Evolutionary conservation across 345 rosid species (phyloP), one percentile per base, ranked within the genome.

Genomic region (Ricinus communis): DNA sequence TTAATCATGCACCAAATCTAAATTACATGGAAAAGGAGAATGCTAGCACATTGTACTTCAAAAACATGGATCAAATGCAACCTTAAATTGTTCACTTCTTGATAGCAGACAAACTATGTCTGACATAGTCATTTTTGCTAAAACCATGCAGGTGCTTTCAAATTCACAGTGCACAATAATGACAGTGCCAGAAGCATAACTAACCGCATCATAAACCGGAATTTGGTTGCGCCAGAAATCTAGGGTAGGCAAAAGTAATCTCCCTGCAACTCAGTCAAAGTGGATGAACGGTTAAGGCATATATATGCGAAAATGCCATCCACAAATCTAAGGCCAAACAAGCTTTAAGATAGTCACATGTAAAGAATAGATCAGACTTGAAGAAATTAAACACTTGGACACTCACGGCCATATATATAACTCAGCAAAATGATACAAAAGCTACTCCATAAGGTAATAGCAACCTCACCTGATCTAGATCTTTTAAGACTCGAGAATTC

Each of bases 211-310:
- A 77, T 93, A 91, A 66, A 93, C 81, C 22, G 93, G 83, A 64
- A 85, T 64, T 85, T 93, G 88, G 78, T 91, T 89, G 68, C 91
- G 91, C 97, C 97, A 93, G 81, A 81, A 93, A 61, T 89, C 90
- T 56, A 93, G 74, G 22, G 83, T 10, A 66, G 97, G 92, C 68
- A 91, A 56, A 62, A 91, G 92, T 64, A 88, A 57, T 79, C 97
- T 87, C 65, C 98, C 98, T 93, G 88, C 79, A 77, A 78, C 49
- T 70, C 49, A 66, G 30, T 49, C 55, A 74, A 71, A 69, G 25
- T 31, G 62, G 65, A 47, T 55, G 49, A 72, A 75, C 46, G 67
- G 66, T 71, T 74, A 45, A 72, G 4, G 1, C 4, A 43, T 43
- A 9, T 8, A 43, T 8, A 43, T 43, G 47, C 14, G 56, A 5